phyloP scores from a whole-genome alignment of 257 asterid genomes.

The Vinca minor region DNA sequence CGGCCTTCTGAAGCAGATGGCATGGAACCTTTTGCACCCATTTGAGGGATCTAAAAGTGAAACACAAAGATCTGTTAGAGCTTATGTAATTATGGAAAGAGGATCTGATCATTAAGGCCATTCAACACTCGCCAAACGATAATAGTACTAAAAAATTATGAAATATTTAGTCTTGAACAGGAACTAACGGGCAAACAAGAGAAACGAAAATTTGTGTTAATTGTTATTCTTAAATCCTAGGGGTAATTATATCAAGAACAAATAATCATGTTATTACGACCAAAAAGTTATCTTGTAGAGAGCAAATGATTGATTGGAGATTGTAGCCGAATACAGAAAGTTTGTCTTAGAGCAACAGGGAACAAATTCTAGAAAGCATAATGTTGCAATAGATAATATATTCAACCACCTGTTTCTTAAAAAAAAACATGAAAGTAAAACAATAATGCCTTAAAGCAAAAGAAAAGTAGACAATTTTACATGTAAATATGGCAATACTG shows the following conservation, averaged over 20 bases:
- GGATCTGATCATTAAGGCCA: neutral
- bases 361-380: too few species aligned
- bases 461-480: neutral
- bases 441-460: neutral
- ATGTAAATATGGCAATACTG: neutral
- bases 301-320: neutral
- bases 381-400: too few species aligned
- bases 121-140: neutral
- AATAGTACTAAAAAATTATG: neutral
- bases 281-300: neutral
- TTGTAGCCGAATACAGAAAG: too few species aligned
- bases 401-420: too few species aligned
- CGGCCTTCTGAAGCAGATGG: constrained; percentile 66
- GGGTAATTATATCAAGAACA: neutral
- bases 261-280: neutral
- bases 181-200: neutral
- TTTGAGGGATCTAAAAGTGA: constrained; percentile 47
- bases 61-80: neutral
- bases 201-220: neutral
- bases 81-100: neutral
- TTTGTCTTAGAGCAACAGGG: too few species aligned
- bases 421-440: too few species aligned
- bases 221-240: neutral
- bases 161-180: neutral
- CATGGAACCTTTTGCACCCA: constrained; percentile 54